Evolutionary conservation across 2,329 filamentous ascomycete genomes (phyloP), one percentile per base, ranked within the genome.

Genomic region (Hypoxylon sp.): DNA sequence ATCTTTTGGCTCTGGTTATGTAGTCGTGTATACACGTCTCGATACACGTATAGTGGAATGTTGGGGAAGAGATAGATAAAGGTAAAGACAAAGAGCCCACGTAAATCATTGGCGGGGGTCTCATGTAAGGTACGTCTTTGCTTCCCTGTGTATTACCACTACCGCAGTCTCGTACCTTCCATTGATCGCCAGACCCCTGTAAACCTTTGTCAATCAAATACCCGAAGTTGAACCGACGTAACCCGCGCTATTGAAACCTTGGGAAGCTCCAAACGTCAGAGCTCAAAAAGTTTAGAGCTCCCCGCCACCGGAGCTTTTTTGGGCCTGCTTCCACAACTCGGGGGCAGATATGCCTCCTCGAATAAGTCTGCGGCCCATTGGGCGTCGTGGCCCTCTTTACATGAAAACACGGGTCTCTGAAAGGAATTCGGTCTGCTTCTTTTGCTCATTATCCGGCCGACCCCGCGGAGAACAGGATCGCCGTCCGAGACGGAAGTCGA

Each of bases 291-390:
- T 19, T 17, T 14, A 63, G 56, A 47, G 52, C 60, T 64, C 19
- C 35, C 39, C n/a, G 39, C 9, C 37, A 42, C 17, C 19, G 8
- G 37, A 65, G 29, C 44, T 67, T 70, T 70, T 70, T 70, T 71
- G 57, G 61, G 53, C 37, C 39, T 46, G 10, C 17, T 35, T 54
- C 57, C 26, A 42, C 19, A 42, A 44, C 17, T 63, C 53, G 46
- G 50, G 56, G 62, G 50, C 29, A 63, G 70, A 58, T 63, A 77
- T 78, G 77, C 74, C 76, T 64, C 77, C 77, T 59, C 75, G 75
- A 72, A 61, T 78, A 33, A 73, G 73, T 67, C 67, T 78, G 64
- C 75, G 73, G 70, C 71, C 74, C 33, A 48, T 76, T 62, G 66
- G 74, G 67, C 71, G 67, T 58, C 66, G 62, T 11, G 59, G 66